Conservation (phyloP, 2,329 filamentous ascomycete genomes). For the Talaromyces sp. region DNA sequence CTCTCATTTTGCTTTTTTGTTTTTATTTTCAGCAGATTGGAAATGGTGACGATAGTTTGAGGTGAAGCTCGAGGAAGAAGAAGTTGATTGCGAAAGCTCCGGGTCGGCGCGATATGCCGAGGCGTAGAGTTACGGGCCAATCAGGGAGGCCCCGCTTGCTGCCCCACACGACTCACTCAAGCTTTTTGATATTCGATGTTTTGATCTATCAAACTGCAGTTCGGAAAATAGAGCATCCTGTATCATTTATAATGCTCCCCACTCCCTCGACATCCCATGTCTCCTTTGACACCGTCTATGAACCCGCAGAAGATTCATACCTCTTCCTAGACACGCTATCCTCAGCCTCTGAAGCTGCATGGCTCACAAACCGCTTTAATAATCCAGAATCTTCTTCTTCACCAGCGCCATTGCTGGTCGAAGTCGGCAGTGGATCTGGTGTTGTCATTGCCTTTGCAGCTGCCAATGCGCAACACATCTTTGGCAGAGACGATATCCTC, state of each 20-base stretch:
- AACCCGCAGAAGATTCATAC: slow-evolving; percentile 93
- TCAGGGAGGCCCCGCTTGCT: slow-evolving; percentile 15
- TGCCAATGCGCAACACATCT: slow-evolving; percentile 66
- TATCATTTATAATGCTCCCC: slow-evolving; percentile 63
- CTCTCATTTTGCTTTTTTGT: slow-evolving; percentile 25
- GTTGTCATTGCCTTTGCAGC: slow-evolving; percentile 86
- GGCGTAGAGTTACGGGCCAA: slow-evolving; percentile 7
- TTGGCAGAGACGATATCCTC: slow-evolving; percentile 66
- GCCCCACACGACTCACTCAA: slow-evolving; percentile 9
- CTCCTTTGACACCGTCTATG: slow-evolving; percentile 81
- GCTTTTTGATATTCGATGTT: background rate
- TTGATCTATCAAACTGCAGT: background rate
- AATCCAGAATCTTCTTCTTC: slow-evolving; percentile 6
- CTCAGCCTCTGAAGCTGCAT: slow-evolving; percentile 60
- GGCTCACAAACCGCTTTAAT: slow-evolving; percentile 61
- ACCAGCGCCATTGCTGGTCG: slow-evolving; percentile 59
- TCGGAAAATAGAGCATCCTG: background rate
- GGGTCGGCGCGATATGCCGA: slow-evolving; percentile 10
- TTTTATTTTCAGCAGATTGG: background rate
- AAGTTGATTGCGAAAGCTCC: background rate
- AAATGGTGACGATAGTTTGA: background rate
- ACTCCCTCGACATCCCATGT: slow-evolving; percentile 93
- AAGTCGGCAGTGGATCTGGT: slow-evolving; percentile 87
- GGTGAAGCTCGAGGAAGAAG: background rate
- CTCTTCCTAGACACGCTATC: slow-evolving; percentile 89